A percentile compares a stretch with the other conserved stretches of the same genome.
Evolutionary conservation across 768 basidiomycete genomes (phyloP).

Genomic region (Daedalea quercina): DNA sequence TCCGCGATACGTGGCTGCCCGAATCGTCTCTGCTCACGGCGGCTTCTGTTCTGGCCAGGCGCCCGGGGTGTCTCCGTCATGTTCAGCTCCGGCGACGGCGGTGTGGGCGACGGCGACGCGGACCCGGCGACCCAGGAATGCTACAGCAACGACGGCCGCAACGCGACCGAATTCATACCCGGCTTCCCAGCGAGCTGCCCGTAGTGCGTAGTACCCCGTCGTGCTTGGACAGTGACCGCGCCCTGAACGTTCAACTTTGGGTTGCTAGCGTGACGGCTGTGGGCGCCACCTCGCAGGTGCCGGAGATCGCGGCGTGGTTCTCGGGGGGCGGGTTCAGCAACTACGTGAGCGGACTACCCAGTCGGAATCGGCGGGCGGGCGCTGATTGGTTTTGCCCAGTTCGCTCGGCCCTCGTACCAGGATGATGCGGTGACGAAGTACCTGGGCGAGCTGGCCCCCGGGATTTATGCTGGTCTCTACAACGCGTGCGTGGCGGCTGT

Average conservation of each 20-base stretch:
- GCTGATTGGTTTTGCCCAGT: neutral
- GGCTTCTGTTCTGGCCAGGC: too few species aligned
- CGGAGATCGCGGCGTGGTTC: constrained; percentile 53
- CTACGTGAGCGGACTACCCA: constrained; percentile 10
- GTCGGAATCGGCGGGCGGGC: neutral
- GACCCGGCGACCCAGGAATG: constrained; percentile 48
- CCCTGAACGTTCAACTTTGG: neutral
- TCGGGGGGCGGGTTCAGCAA: constrained; percentile 68
- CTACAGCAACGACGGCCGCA: constrained; percentile 28
- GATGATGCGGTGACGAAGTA: constrained; percentile 21
- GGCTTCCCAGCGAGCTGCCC: constrained; percentile 38
- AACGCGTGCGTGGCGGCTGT: constrained; percentile 22
- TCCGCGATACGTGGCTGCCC: too few species aligned
- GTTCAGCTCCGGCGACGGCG: constrained; percentile 62
- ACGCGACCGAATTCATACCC: constrained; percentile 24
- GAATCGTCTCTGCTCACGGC: too few species aligned
- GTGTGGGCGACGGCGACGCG: constrained; percentile 60
- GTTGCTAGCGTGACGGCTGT: constrained; percentile 27
- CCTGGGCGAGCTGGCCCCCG: constrained; percentile 32
- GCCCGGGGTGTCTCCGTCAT: constrained; percentile 60
- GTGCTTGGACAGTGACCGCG: neutral
- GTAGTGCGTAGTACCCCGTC: constrained; percentile 25
- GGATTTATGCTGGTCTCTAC: constrained; percentile 39
- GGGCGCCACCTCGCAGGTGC: constrained; percentile 50
- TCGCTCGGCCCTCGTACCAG: constrained; percentile 20